Evolutionary conservation across 2,329 filamentous ascomycete genomes (phyloP).

Genomic region (Aspergillus eucalypticola): DNA sequence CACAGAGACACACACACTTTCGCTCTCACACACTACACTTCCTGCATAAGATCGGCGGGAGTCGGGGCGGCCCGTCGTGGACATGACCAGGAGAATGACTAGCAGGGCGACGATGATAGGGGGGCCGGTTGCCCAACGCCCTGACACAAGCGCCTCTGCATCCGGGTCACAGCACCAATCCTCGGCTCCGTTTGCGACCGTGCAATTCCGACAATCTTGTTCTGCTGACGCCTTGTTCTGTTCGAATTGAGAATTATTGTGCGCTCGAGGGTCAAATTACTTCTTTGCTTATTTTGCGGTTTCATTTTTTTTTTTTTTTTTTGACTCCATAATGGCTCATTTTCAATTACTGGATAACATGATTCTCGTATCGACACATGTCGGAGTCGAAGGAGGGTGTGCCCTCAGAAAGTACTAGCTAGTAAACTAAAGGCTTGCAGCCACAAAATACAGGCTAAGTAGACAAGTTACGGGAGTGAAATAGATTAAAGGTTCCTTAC

Average conservation of each 20-base stretch:
- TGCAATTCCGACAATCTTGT: constrained; percentile 13
- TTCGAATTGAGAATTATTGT: background rate
- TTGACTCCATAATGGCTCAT: background rate
- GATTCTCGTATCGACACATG: too few species aligned
- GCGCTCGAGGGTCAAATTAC: background rate
- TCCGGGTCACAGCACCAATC: constrained; percentile 16
- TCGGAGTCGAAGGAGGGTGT: too few species aligned
- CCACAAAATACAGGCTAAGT: too few species aligned
- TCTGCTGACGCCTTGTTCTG: background rate
- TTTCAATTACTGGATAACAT: too few species aligned
- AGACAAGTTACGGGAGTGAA: too few species aligned
- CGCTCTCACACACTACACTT: constrained; percentile 19
- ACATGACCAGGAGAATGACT: constrained; percentile 27
- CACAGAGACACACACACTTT: background rate
- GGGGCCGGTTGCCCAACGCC: constrained; percentile 23
- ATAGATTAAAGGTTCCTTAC: too few species aligned
- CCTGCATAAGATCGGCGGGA: constrained; percentile 35
- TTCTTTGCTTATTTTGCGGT: too few species aligned
- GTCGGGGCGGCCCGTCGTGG: constrained; percentile 33
- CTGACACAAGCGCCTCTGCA: constrained; percentile 25
- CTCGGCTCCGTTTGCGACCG: constrained; percentile 19
- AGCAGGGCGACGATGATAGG: constrained; percentile 20
- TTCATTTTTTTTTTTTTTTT: background rate
- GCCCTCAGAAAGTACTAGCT: too few species aligned
- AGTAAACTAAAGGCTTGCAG: too few species aligned